These are phyloP conservation scores for Tylopilus felleus DNA, from an alignment of 768 basidiomycete species.

Conservation along the genomic window DNA sequence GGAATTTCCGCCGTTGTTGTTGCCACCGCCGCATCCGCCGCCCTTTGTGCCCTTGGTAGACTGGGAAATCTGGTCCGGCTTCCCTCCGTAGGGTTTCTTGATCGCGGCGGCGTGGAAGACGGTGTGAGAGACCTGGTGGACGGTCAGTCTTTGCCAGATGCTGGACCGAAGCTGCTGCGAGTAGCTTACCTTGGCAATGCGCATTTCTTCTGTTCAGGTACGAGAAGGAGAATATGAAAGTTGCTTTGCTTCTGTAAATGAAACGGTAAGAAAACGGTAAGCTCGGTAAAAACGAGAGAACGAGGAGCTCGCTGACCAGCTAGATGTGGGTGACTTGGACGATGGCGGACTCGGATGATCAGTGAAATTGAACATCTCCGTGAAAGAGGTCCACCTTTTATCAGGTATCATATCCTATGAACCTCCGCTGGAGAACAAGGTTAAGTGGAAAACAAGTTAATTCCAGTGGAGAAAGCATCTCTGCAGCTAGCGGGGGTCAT, in stretches of 20 bases:
- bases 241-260: conserved; percentile 3
- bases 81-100: conserved; percentile 19
- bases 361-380: too few relatives aligned
- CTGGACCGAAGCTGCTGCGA: too few relatives aligned
- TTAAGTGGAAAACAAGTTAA: too few relatives aligned
- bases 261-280: too few relatives aligned
- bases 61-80: fast-evolving
- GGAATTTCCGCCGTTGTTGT: background rate
- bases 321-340: background rate
- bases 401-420: too few relatives aligned
- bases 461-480: too few relatives aligned
- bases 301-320: conserved; percentile 9
- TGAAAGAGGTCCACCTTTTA: too few relatives aligned
- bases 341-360: too few relatives aligned
- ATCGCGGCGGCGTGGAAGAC: background rate
- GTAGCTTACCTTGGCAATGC: conserved; percentile 4
- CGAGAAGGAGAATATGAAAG: background rate
- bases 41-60: background rate
- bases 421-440: too few relatives aligned
- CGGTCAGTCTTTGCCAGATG: background rate
- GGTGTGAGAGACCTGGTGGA: background rate
- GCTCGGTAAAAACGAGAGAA: background rate
- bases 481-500: too few relatives aligned
- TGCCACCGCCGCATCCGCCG: background rate
- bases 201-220: conserved; percentile 6